phyloP scores from a whole-genome alignment of 305 asterid species.

The Fraxinus paxiana region DNA sequence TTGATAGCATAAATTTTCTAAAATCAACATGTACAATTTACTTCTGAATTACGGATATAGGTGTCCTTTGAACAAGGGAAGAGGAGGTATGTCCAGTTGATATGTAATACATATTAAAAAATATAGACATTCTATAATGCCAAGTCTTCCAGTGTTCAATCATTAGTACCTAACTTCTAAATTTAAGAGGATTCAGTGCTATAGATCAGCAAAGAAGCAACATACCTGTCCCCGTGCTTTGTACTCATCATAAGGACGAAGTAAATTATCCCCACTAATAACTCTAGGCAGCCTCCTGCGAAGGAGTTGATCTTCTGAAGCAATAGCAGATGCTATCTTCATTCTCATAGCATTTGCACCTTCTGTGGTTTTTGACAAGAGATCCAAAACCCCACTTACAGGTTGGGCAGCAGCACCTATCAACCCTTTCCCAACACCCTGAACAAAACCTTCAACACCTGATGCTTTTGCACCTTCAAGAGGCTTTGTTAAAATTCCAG shows the following conservation, averaged over 20 bases:
- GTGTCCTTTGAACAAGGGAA: not conserved
- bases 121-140: not conserved
- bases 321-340: slow-evolving; percentile 94
- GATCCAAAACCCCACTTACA: slow-evolving; percentile 96
- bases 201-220: slow-evolving; percentile 17
- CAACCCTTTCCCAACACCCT: slow-evolving; percentile 98
- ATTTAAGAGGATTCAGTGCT: slow-evolving; percentile 2
- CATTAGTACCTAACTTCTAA: not conserved
- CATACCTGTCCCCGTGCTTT: slow-evolving; percentile 95
- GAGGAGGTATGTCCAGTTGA: not conserved
- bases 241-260: slow-evolving; percentile 85
- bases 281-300: slow-evolving; percentile 93
- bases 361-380: slow-evolving; percentile 94
- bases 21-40: not conserved
- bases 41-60: not conserved
- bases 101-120: not conserved
- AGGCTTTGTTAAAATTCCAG: slow-evolving; percentile 97
- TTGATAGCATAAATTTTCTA: not conserved
- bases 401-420: slow-evolving; percentile 99
- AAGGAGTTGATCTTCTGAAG: slow-evolving; percentile 96
- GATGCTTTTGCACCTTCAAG: slow-evolving; percentile 99
- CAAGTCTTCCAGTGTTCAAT: not conserved
- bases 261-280: slow-evolving; percentile 89
- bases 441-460: slow-evolving; percentile 99
- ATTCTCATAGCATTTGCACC: slow-evolving; percentile 99